Evolutionary conservation across 805 yeast genomes (phyloP), one percentile per base, ranked within the genome.

Genomic region (Priceomyces castillae): DNA sequence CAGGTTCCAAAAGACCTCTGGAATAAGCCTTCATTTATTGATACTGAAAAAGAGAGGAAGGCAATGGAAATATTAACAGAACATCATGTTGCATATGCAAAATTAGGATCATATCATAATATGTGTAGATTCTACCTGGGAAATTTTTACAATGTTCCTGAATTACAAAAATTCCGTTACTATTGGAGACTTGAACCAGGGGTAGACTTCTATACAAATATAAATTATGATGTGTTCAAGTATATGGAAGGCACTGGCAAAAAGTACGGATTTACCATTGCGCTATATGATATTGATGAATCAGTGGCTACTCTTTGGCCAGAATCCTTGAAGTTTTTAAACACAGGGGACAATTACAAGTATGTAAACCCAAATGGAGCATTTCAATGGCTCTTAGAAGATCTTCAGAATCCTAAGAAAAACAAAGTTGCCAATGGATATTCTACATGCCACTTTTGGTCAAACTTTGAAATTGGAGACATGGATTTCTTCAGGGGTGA

Each of bases 371-470:
- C 48, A 22, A 62, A 68, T 49, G 83, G 80, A 1, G 76, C 84
- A 1, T 71, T 71, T 49, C 73, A 77, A 43, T 80, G 79, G 72
- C 57, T 79, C 10, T 61, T 76, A 3, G 81, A 78, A 41, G 64
- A 73, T 49, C 59, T 69, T 49, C 83, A 78, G 56, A 67, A 74
- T 48, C 84, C 84, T 0, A 47, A 65, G 14, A 74, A 74, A 46
- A 61, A 64, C 3, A 34, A 52, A 36, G 47, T 46, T 2, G 66
- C 84, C 1, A 74, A 76, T 3, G 74, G 74, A 2, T 78, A 77
- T 55, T 77, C 82, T n/a, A 74, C 80, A 1, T 89, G 96, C 56
- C 96, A 89, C 63, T 88, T 89, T 64, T 89, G 96, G 96, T 80
- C 90, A 18, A 89, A 88, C 61, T 89, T 88, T 52, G 96, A 89